A percentile compares a stretch with the other conserved stretches of the same genome.
These are phyloP conservation scores for Plasmopara halstedii DNA, from an alignment of 352 stramenopile genomes.

Conservation along the genomic window DNA sequence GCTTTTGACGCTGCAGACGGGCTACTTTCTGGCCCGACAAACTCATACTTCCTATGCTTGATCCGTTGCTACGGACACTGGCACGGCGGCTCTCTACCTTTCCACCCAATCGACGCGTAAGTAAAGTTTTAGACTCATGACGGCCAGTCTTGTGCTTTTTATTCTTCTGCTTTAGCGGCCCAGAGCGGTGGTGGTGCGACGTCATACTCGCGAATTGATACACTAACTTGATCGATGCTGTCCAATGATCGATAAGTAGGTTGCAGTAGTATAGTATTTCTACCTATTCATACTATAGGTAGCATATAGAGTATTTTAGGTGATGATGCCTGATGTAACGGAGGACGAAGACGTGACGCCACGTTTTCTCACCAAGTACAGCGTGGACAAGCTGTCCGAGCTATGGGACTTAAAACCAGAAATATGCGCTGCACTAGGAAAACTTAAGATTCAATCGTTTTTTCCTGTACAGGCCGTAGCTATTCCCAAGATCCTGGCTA, in stretches of 20 bases:
- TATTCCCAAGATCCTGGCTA: constrained; percentile 89
- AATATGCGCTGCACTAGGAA: constrained; percentile 32
- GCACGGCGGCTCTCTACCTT: constrained; percentile 57
- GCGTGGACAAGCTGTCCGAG: constrained; percentile 46
- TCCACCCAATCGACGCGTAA: constrained; percentile 56
- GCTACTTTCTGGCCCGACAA: constrained; percentile 62
- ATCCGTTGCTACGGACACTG: constrained; percentile 36
- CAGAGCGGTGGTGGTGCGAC: constrained; percentile 80
- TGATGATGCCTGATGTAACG: constrained; percentile 9
- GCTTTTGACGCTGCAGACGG: constrained; percentile 78
- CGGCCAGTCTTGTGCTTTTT: constrained; percentile 88
- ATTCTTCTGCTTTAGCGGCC: constrained; percentile 87
- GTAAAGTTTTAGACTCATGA: constrained; percentile 77
- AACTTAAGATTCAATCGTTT: constrained; percentile 74
- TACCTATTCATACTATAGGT: too few species aligned
- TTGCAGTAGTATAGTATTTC: not conserved
- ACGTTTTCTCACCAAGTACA: constrained; percentile 60
- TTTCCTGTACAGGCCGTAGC: constrained; percentile 94
- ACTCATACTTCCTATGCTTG: constrained; percentile 34
- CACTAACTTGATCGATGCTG: too few species aligned
- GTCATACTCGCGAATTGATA: constrained; percentile 30
- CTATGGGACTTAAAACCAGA: constrained; percentile 41
- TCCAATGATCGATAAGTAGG: constrained; percentile 1
- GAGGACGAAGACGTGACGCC: constrained; percentile 19
- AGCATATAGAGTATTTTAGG: too few species aligned